Base-by-base conservation (phyloP, 768 basidiomycete species). In the Termitomyces sp. region DNA sequence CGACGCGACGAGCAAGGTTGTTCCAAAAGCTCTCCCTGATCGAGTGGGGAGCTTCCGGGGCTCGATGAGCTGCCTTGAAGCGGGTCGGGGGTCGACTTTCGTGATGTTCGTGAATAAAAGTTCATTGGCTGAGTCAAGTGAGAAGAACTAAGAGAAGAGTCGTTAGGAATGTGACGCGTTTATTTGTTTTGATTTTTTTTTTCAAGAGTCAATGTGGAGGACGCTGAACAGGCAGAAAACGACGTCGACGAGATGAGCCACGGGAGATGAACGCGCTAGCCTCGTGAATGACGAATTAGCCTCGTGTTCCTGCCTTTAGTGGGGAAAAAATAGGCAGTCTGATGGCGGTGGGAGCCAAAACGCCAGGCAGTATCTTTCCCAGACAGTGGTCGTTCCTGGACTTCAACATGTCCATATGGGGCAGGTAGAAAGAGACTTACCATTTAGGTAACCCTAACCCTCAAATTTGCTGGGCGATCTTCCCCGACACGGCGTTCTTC, bases 291-390 rank as follows among this genome's bases (percentile, higher is more conserved):
- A 68, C 68, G 64, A 69, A 68, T 61, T 64, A 64, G 73, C 79
- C 78, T 80, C 79, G 79, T 80, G 79, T 73, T 63, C 69, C 71
- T 74, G 68, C 69, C 75, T 77, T 67, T 73, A 71, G 69, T 66
- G 70, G 72, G 66, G 66, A 66, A 62, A 63, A 51, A 57, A 28
- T 11, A 62, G 60, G 59, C 48, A 60, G 58, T 60, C 41, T 59
- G 60, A 60, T 61, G 66, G 62, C 56, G 50, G 62, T 60, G 60
- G 60, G 57, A 63, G 57, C 45, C 64, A 59, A 60, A 57, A 54
- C 43, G 41, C 59, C 59, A 62, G 56, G 51, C 22, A 24, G 22
- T 24, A 24, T 24, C 18, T 43, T 59, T 48, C 26, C 49, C 53
- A 54, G 56, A 48, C 56, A 57, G 46, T 38, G 53, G 30, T 57